Base-by-base conservation (phyloP, 75 land plant genomes). In the Adiantum capillusveneris region DNA sequence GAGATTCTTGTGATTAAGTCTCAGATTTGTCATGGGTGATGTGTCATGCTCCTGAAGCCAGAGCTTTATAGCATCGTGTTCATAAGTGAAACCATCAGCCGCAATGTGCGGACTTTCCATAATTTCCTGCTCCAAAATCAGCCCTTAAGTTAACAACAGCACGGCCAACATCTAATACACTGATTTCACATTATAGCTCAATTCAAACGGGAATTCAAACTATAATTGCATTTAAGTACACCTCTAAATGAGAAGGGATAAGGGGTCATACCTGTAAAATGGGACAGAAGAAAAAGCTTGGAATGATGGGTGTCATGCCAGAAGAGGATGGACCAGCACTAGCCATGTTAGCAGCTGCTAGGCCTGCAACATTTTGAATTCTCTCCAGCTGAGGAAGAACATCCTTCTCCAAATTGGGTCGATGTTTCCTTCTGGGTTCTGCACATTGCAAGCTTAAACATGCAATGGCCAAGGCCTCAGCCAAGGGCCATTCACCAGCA, bases 1-100 rank as follows among this genome's bases (percentile, higher is more conserved):
- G 1, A 80, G 73, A 58, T 79, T 60, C 63, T 66, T 44, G 53
- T 80, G 74, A 26, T 52, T 57, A 45, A 84, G 39, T 27, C 28
- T 76, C 68, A 80, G 31, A 57, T 84, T 84, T 6, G 87, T 84
- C 87, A 84, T 74, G 0, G 87, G 87, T 54, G 83, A 84, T 11
- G 87, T 84, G 17, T 73, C 70, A n/a, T 69, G 70, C 26, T 79
- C 87, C n/a, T 48, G 57, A n/a, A 84, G 42, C 83, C 87, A 84
- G 21, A 44, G 72, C 18, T 65, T 58, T 21, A 84, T 13, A 11
- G 72, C 77, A 14, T 71, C 76, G 11, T 69, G 72, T 58, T 84
- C 83, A 56, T 84, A 84, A 7, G 83, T 76, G 67, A 71, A 77
- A 1, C 87, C 87, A 69, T 84, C 87, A 55, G 82, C 83, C 30